Base-by-base conservation (phyloP, 2,329 filamentous ascomycete species). In the Trichoderma arundinaceum region DNA sequence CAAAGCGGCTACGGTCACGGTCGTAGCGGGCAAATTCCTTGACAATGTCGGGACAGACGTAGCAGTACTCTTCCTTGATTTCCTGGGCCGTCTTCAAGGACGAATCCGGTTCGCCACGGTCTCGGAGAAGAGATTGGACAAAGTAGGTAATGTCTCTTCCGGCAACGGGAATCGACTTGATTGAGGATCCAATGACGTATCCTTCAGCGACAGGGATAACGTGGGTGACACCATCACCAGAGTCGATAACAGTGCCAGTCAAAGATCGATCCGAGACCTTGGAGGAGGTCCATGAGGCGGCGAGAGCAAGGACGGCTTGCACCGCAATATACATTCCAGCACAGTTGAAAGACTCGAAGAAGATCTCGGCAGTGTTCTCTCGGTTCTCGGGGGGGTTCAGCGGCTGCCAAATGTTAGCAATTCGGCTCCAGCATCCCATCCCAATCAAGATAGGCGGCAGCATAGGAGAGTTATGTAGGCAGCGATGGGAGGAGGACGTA, bases 341-440 rank as follows among this genome's bases (percentile, higher is more conserved):
- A 79, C 95, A 98, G 82, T 99, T 99, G 85, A 99, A 99, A 3
- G 95, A 98, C 78, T 99, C 95, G 82, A 99, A 99, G 88, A 99
- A 97, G 80, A 99, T 99, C 79, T 99, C 95, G 78, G 95, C 95
- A 32, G 95, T 98, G 78, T 97, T 97, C 81, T 99, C 95, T 76
- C 95, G 93, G 81, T 99, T 98, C 82, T 99, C 95, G 33, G 95
- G 95, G 41, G 95, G 95, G 79, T 99, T 99, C 76, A 99, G 86
- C 70, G 95, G 95, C 92, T 97, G 64, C 64, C 44, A 17, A 13
- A 13, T 12, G 54, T 65, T 35, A 65, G 46, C 19, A 38, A 28
- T 9, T 33, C 39, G 41, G 39, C 19, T 64, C 17, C 19, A 7
- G 32, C 38, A 32, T 53, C 69, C 33, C 72, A 65, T 65, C 65